phyloP scores from a whole-genome alignment of 176 grass and related monocot species.

The Microstegium vimineum region DNA sequence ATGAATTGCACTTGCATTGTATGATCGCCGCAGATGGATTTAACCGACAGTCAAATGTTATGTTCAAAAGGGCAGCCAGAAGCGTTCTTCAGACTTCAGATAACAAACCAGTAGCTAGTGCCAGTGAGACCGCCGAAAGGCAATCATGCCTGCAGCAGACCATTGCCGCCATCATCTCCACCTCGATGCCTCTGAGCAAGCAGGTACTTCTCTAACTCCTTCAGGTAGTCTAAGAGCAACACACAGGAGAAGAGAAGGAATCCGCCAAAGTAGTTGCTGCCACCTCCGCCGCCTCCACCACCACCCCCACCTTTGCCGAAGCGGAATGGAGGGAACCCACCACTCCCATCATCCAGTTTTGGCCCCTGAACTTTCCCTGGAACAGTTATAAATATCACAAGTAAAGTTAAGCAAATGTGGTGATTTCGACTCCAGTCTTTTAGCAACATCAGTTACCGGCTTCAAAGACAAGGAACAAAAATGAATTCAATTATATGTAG shows the following conservation, averaged over 20 bases:
- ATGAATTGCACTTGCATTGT: background rate
- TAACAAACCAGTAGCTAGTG: background rate
- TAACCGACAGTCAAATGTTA: background rate
- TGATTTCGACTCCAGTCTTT: background rate
- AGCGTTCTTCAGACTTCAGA: background rate
- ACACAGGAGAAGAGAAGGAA: conserved; percentile 51
- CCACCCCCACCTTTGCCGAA: conserved; percentile 45
- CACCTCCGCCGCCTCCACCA: conserved; percentile 37
- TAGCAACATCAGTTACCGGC: background rate
- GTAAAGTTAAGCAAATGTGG: background rate
- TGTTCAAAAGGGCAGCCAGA: too few species aligned
- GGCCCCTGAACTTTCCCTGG: conserved; percentile 41
- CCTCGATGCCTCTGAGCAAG: conserved; percentile 27
- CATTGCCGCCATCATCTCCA: background rate
- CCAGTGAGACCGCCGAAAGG: background rate
- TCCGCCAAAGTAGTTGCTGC: conserved; percentile 46
- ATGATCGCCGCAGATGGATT: background rate
- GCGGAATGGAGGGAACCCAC: conserved; percentile 49
- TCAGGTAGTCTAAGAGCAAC: conserved; percentile 53
- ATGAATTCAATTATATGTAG: background rate
- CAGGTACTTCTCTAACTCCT: conserved; percentile 45
- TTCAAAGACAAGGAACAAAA: background rate
- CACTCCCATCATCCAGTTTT: conserved; percentile 47
- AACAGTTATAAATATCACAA: background rate
- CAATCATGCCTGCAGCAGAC: conserved; percentile 3